Evolutionary conservation across 2,329 filamentous ascomycete species (phyloP), one percentile per base, ranked within the genome.

Genomic region (Penicillium decumbens): DNA sequence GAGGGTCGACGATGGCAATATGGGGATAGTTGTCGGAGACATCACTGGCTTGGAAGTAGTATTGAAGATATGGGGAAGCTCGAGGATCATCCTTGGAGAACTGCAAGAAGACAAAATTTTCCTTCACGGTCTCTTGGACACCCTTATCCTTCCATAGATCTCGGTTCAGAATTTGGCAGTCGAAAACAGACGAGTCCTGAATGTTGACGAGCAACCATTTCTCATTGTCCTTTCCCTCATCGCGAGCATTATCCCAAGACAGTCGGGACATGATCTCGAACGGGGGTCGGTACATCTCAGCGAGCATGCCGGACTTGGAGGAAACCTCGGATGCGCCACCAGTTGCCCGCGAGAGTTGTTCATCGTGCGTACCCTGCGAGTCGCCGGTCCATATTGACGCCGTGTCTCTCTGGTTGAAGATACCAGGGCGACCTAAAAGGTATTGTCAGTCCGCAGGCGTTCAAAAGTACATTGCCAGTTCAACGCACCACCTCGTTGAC

Each of bases 191-290:
- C 57, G 88, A 83, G 66, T 98, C 91, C 71, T 98, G 93, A 13
- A 98, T 84, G 67, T 98, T 97, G 54, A 96, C 89, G 59, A 98
- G 72, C 41, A 98, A 81, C 93, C 93, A 98, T 70, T 95, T 96
- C 75, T 89, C 84, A 25, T 85, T 80, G 40, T 90, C 87, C 67
- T 93, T 95, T 52, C 92, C 93, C 60, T 90, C 79, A 13, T 91
- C 82, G 46, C 93, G 83, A 12, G 89, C 93, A 50, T 85, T 80
- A 57, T 95, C 89, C 84, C 89, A 95, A n/a, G 82, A 75, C 28
- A 89, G 71, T 29, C 82, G 81, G 20, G 82, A 83, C 76, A 98
- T 96, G 38, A 98, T 74, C 32, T 96, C 89, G 68, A 91, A 93
- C 0, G 93, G 93, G 2, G 93, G 93, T 33, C 91, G 82, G 72